phyloP scores from a whole-genome alignment of 768 basidiomycete genomes.

The Serendipita sp. region DNA sequence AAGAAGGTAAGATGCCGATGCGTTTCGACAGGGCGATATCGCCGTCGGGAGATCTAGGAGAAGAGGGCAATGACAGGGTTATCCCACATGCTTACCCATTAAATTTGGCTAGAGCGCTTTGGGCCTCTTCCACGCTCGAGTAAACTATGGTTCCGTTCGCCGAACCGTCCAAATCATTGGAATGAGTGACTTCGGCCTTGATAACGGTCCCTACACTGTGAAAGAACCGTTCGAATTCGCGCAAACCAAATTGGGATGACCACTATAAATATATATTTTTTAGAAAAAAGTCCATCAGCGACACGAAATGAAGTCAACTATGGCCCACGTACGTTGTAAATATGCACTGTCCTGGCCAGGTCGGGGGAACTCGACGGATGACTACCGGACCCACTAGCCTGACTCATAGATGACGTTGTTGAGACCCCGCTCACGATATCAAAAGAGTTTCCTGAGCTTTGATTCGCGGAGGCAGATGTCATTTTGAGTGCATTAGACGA shows the following conservation, averaged over 20 bases:
- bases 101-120: slow-evolving; percentile 70
- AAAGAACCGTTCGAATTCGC: slow-evolving; percentile 87
- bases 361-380: neutral
- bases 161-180: slow-evolving; percentile 72
- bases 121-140: slow-evolving; percentile 67
- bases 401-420: neutral
- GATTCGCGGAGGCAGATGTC: neutral
- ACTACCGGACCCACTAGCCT: neutral
- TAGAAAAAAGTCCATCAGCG: neutral
- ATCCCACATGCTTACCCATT: slow-evolving; percentile 50
- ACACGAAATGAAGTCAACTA: slow-evolving; percentile 19
- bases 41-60: neutral
- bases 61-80: neutral
- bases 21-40: neutral
- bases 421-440: neutral
- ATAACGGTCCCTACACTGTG: slow-evolving; percentile 79
- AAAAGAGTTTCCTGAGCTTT: neutral
- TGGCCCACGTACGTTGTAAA: slow-evolving; percentile 50
- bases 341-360: slow-evolving; percentile 27
- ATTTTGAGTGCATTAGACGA: neutral
- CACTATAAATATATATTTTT: neutral
- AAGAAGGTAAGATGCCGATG: neutral
- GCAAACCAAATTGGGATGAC: neutral
- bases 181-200: slow-evolving; percentile 80
- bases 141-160: slow-evolving; percentile 91